Evolutionary conservation across 129 eudicot genomes (phyloP), one percentile per base, ranked within the genome.

Genomic region (Mikania micrantha): DNA sequence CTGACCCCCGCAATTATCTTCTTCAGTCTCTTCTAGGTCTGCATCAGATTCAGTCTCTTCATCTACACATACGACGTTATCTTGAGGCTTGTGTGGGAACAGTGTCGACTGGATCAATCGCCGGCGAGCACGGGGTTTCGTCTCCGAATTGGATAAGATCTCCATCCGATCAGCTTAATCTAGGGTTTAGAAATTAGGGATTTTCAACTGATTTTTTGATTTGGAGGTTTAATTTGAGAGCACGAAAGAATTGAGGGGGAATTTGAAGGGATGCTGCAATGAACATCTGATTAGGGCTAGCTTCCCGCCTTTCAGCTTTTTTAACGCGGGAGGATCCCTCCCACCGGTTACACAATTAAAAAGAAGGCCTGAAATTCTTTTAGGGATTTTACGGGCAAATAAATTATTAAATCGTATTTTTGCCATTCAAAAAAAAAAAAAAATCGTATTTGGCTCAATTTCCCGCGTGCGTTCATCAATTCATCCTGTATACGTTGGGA

Each of bases 81-180:
- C 92, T 44, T 34, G 86, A 38, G 84, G 17, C 40, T 34, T 77
- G 71, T 78, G 91, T 1, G 95, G 87, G 57, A 88, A 86, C 66
- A 93, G 69, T 44, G 91, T 86, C 66, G 95, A 71, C 69, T 88
- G 96, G 16, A 93, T 82, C 65, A 93, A 75, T 70, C 90, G 75
- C 76, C 98, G 92, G 77, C 81, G 84, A 44, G 59, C 85, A 52
- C 70, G 77, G 0, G 74, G 69, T 60, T 68, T 73, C 31, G 61
- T 32, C 24, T 58, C 76, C 64, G 65, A 31, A 45, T 74, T 75
- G 13, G 83, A 74, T 40, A 76, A 74, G 32, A 59, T 81, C 19
- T 80, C 89, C 83, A 84, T 84, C 64, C 56, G 71, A 80, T 67
- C 59, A 73, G 79, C 68, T 49, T 35, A 69, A 71, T n/a, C 73